Evolutionary conservation across 2,329 filamentous ascomycete species (phyloP).

Genomic region (Lasiodiplodia theobromae): DNA sequence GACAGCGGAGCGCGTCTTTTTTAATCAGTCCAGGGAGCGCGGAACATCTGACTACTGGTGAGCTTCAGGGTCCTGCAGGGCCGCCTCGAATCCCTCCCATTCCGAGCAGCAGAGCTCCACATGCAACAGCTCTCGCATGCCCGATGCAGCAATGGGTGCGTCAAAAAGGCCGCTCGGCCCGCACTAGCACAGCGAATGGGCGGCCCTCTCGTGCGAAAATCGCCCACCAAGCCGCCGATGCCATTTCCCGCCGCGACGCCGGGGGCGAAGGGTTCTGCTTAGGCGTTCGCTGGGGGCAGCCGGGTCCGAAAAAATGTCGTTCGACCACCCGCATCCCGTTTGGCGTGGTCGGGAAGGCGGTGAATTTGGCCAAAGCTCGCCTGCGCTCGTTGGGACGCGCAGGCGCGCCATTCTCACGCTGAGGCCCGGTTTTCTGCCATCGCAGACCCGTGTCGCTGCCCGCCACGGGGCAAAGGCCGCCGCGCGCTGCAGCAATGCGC

Average conservation of each 20-base stretch:
- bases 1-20: conserved; percentile 17
- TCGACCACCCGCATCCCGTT: conserved; percentile 1
- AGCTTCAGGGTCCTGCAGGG: conserved; percentile 26
- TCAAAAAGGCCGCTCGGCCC: conserved; percentile 18
- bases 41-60: conserved; percentile 1
- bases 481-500: conserved; percentile 8
- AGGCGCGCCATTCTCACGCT: background rate
- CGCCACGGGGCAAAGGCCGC: conserved; percentile 19
- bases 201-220: background rate
- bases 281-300: background rate
- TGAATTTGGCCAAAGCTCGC: conserved; percentile 4
- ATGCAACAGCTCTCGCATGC: conserved; percentile 15
- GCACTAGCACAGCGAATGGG: conserved; percentile 9
- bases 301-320: conserved; percentile 11
- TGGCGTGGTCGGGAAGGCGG: conserved; percentile 23
- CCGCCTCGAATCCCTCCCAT: conserved; percentile 20
- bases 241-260: background rate
- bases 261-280: background rate
- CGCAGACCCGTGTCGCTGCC: background rate
- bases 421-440: conserved; percentile 23
- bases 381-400: background rate
- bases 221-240: conserved; percentile 5
- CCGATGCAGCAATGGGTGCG: conserved; percentile 18
- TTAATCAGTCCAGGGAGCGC: conserved; percentile 9
- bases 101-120: conserved; percentile 15